Evolutionary conservation across 1,284 basidiomycete genomes (phyloP), one percentile per base, ranked within the genome.

Genomic region (Pterulicium gracile): DNA sequence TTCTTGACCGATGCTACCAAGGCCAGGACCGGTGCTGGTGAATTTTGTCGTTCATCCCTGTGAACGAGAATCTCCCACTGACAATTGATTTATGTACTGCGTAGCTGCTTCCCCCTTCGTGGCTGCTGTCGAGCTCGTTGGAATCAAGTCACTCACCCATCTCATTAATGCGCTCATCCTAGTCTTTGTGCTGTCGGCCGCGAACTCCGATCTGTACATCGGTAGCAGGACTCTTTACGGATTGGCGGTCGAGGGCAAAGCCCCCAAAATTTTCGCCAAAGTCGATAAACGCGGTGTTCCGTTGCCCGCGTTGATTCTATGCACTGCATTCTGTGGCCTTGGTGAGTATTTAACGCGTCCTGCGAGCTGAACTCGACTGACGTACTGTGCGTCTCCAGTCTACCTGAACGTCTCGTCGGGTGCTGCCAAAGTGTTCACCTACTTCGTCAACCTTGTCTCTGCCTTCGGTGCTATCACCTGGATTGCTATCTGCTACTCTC

Each of bases 61-160:
- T 55, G 19, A 40, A 49, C 15, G 47, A n/a, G 21, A 5, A 3
- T 34, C 13, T 17, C 32, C 7, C 35, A 3, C 12, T 47, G 14
- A 23, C n/a, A 34, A 27, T n/a, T n/a, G 3, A 0, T 24, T 39
- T 21, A 47, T 46, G 12, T 17, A 12, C 19, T 46, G 21, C 53
- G 68, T 81, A 12, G 75, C 80, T 13, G 85, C 86, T 3, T 88
- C 81, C 43, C 86, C 87, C 0, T 89, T 89, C 59, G 81, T 88
- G 43, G 81, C 89, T 13, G 58, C 59, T n/a, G 53, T 55, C 17
- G 56, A 69, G 53, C 63, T 68, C n/a, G 83, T 84, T 4, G 81
- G 82, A 19, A 89, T 91, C 61, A 72, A 72, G 54, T 75, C 69
- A 4, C 66, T 90, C 1, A 78, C 84, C 7, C 72, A 76, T 50